These are phyloP conservation scores for Hypoxylon sp. DNA, from an alignment of 2,329 filamentous ascomycete species.

Conservation along the genomic window DNA sequence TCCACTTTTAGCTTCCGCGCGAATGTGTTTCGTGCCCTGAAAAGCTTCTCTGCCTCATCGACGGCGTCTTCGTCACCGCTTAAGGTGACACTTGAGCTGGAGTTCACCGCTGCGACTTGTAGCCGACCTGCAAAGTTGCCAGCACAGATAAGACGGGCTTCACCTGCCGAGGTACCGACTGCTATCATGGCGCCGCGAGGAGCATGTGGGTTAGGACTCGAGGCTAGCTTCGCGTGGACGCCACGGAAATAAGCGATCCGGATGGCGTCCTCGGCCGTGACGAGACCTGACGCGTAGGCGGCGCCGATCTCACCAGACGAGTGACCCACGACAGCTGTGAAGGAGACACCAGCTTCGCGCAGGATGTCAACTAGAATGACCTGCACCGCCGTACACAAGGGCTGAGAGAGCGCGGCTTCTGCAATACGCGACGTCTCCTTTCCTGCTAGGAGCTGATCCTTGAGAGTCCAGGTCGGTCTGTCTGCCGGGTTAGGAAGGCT, in stretches of 20 bases:
- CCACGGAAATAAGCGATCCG: slow-evolving; percentile 54
- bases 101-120: slow-evolving; percentile 8
- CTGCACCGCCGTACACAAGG: slow-evolving; percentile 59
- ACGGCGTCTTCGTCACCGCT: slow-evolving; percentile 9
- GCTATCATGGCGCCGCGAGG: slow-evolving; percentile 60
- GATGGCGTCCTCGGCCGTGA: slow-evolving; percentile 50
- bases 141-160: slow-evolving; percentile 13
- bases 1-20: slow-evolving; percentile 9
- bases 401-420: slow-evolving; percentile 44
- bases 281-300: slow-evolving; percentile 43
- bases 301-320: slow-evolving; percentile 51
- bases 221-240: slow-evolving; percentile 45
- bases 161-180: slow-evolving; percentile 53
- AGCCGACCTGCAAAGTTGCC: slow-evolving; percentile 5
- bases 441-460: slow-evolving; percentile 24
- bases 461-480: slow-evolving; percentile 40
- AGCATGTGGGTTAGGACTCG: not conserved
- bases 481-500: slow-evolving; percentile 29
- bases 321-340: slow-evolving; percentile 51
- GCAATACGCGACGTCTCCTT: slow-evolving; percentile 31
- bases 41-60: slow-evolving; percentile 3
- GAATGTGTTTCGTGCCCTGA: slow-evolving; percentile 1
- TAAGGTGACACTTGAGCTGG: slow-evolving; percentile 4
- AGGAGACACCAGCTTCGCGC: slow-evolving; percentile 36
- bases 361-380: slow-evolving; percentile 57